Conservation (phyloP, 371 early-diverging fungal species). For the Mucor piriformis region DNA sequence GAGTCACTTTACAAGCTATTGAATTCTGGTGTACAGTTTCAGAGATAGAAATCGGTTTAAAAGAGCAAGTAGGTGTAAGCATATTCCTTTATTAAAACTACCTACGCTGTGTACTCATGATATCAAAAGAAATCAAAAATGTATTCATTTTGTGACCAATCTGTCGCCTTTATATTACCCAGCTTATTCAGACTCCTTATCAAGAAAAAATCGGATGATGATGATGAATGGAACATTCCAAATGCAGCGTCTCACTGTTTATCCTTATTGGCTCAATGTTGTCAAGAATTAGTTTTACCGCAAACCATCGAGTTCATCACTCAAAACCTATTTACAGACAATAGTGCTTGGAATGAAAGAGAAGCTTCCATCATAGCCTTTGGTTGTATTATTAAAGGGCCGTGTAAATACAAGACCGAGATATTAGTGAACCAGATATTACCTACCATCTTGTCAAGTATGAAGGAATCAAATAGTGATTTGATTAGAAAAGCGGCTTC, state of each 20-base stretch:
- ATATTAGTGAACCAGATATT: not conserved
- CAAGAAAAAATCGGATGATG: too few relatives aligned
- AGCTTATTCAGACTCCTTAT: not conserved
- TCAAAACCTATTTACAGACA: not conserved
- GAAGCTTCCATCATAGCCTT: constrained; percentile 10
- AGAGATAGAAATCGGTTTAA: constrained; percentile 2
- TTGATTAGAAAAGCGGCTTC: not conserved
- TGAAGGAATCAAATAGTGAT: not conserved
- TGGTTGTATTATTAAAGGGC: constrained; percentile 8
- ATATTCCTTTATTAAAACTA: too few relatives aligned
- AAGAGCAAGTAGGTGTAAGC: not conserved
- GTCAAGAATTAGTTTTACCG: not conserved
- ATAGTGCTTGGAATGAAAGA: not conserved
- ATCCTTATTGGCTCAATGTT: not conserved
- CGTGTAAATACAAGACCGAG: constrained; percentile 1
- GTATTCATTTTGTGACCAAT: not conserved
- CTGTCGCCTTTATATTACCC: not conserved
- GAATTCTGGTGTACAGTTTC: constrained; percentile 10
- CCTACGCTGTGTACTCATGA: too few relatives aligned
- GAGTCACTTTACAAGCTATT: not conserved
- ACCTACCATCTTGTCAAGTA: not conserved
- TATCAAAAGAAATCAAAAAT: not conserved
- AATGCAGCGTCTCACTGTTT: too few relatives aligned
- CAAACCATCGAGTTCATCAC: not conserved
- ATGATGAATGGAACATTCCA: too few relatives aligned